Base-by-base conservation (phyloP, 176 grass and related monocot species). In the Dendrocalamus sinicus region DNA sequence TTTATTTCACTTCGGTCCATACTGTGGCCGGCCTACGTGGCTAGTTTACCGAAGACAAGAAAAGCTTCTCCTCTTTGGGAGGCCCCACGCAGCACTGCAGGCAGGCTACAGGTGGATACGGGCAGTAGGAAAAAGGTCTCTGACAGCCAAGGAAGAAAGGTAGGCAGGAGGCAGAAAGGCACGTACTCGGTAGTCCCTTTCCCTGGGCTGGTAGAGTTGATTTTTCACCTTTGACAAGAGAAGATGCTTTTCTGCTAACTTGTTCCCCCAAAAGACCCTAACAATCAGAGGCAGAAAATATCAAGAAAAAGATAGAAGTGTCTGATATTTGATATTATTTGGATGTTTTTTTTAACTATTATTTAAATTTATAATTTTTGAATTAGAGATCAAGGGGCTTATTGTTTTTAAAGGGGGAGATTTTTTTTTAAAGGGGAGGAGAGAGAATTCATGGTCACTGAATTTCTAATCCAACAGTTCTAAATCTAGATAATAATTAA, bases 221-320 rank as follows among this genome's bases (percentile, higher is more conserved):
- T 41, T 70, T 61, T 62, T 63, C 54, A 79, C 67, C 67, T 63
- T 69, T 78, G 40, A 50, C 75, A 86, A 86, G 51, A 17, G 41
- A 70, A 78, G 26, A 40, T 71, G 84, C 37, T 35, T 59, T 73
- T 22, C n/a, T 44, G 47, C 64, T 53, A 35, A 62, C 41, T 63
- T 78, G 40, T 46, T 28, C 24, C 40, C 23, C 17, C 9, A 12
- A 50, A 44, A 50, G 12, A 48, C 59, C 52, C 22, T 72, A 59
- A 60, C 67, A 48, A 69, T 17, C 30, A 44, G 8, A 60, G 4
- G 22, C 12, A 53, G 14, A 28, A 41, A 41, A 39, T 35, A 65
- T 13, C 39, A 11, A 48, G 10, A 58, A 4, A 13, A 8, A 41
- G 30, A 12, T 9, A 32, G 30, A 1, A 32, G 30, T 32, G 30